These are phyloP conservation scores for Oxyria digyna DNA, from an alignment of 148 eudicot species.

Conservation along the genomic window DNA sequence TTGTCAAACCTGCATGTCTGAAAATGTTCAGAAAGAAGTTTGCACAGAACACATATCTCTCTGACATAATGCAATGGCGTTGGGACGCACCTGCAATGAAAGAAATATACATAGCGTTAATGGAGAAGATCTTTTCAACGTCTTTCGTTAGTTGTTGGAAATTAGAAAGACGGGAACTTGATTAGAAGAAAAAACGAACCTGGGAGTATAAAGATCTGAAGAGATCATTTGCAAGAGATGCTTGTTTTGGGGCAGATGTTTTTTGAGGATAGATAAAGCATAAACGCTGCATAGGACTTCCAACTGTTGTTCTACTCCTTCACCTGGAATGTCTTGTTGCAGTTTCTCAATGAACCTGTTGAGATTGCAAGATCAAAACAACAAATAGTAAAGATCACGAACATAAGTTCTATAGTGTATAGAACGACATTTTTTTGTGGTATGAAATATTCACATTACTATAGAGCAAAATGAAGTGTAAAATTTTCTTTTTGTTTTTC, in stretches of 20 bases:
- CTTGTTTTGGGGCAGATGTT: constrained; percentile 84
- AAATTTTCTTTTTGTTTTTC: too few relatives aligned
- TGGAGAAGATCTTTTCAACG: too few relatives aligned
- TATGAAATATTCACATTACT: not conserved
- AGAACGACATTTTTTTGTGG: not conserved
- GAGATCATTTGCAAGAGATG: constrained; percentile 72
- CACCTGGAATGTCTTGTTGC: constrained; percentile 71
- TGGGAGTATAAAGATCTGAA: constrained; percentile 62
- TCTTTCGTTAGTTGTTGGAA: not conserved
- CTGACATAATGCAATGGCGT: constrained; percentile 71
- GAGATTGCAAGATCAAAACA: not conserved
- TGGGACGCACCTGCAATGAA: constrained; percentile 68
- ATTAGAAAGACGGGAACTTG: not conserved
- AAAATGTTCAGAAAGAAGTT: constrained; percentile 49
- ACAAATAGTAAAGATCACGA: not conserved
- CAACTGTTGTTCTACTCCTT: constrained; percentile 66
- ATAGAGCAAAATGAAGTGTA: too few relatives aligned
- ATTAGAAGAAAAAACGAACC: constrained; percentile 23
- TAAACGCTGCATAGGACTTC: constrained; percentile 66
- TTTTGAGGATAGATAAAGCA: constrained; percentile 57
- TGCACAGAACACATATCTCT: constrained; percentile 52
- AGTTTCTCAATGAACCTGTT: constrained; percentile 67
- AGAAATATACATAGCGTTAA: too few relatives aligned
- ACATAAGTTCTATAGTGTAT: not conserved
- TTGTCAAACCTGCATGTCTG: constrained; percentile 45